phyloP scores from a whole-genome alignment of 257 asterid species.

The Echium plantagineum region DNA sequence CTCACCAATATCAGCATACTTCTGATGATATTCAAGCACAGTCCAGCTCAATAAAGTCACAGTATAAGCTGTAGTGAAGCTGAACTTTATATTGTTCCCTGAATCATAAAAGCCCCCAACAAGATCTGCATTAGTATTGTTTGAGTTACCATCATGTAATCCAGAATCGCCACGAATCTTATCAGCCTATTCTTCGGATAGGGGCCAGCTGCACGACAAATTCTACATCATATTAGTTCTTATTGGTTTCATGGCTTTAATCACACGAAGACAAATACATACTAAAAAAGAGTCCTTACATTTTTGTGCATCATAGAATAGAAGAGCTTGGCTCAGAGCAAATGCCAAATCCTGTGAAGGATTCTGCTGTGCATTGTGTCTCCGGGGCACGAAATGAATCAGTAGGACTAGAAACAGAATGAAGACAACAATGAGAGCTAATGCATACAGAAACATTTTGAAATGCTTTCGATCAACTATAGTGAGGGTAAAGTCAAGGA shows the following conservation, averaged over 20 bases:
- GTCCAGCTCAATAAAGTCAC: conserved; percentile 55
- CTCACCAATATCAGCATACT: conserved; percentile 40
- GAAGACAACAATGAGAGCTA: conserved; percentile 8
- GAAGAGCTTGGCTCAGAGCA: conserved; percentile 39
- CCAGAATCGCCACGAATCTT: conserved; percentile 38
- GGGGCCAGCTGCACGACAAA: conserved; percentile 30
- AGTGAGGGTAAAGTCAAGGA: conserved; percentile 29
- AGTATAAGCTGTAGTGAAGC: conserved; percentile 43
- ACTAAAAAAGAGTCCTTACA: conserved; percentile 15
- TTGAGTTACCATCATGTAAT: conserved; percentile 29
- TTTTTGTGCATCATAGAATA: conserved; percentile 52
- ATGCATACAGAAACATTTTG: conserved; percentile 15
- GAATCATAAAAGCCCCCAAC: conserved; percentile 62
- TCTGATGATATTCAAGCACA: conserved; percentile 41
- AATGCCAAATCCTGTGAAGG: conserved; percentile 20
- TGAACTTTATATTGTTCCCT: conserved; percentile 47
- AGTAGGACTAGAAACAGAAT: conserved; percentile 19
- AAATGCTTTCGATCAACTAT: conserved; percentile 21
- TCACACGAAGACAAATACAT: neutral
- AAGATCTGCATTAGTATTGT: conserved; percentile 24
- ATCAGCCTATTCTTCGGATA: conserved; percentile 17
- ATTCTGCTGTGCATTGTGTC: conserved; percentile 13
- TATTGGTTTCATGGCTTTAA: neutral
- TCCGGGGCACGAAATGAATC: conserved; percentile 17
- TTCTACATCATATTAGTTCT: neutral